These are phyloP conservation scores for Sapria himalayana DNA, from an alignment of 345 rosid species.

Conservation along the genomic window DNA sequence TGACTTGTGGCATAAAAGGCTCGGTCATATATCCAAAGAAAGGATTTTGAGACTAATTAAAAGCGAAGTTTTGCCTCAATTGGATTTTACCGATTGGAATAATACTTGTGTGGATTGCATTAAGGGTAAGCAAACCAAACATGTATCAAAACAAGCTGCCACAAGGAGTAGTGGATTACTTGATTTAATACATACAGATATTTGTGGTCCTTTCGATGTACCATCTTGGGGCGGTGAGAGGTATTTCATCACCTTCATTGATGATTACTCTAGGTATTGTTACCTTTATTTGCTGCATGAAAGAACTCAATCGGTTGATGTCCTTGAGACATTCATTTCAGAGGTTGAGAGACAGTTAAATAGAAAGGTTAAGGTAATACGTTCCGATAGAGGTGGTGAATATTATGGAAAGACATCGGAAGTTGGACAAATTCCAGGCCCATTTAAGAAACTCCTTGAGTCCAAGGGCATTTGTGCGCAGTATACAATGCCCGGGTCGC, in stretches of 20 bases:
- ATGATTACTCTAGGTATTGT: not conserved
- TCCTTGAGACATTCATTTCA: not conserved
- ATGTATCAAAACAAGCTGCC: conserved; percentile 1
- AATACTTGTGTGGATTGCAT: conserved; percentile 3
- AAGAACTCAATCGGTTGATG: not conserved
- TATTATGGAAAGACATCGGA: not conserved
- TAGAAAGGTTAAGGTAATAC: not conserved
- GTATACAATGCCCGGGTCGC: not conserved
- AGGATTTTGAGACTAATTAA: not conserved
- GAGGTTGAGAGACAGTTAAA: conserved; percentile 2
- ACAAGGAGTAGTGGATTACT: not conserved
- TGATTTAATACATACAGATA: not conserved
- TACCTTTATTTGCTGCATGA: conserved; percentile 1
- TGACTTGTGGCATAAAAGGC: conserved; percentile 2
- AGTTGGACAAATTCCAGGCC: not conserved
- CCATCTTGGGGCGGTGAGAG: conserved; percentile 1
- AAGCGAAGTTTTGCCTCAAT: not conserved
- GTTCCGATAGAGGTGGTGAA: conserved; percentile 3
- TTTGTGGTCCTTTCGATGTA: conserved; percentile 1
- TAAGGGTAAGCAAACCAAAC: conserved; percentile 1
- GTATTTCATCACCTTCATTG: conserved; percentile 2
- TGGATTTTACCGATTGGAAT: not conserved
- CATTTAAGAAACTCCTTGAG: not conserved
- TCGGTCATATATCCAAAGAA: conserved; percentile 6
- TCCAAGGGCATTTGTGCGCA: not conserved